Evolutionary conservation across 371 early-diverging fungal species (phyloP).

Genomic region (Apophysomyces variabilis): DNA sequence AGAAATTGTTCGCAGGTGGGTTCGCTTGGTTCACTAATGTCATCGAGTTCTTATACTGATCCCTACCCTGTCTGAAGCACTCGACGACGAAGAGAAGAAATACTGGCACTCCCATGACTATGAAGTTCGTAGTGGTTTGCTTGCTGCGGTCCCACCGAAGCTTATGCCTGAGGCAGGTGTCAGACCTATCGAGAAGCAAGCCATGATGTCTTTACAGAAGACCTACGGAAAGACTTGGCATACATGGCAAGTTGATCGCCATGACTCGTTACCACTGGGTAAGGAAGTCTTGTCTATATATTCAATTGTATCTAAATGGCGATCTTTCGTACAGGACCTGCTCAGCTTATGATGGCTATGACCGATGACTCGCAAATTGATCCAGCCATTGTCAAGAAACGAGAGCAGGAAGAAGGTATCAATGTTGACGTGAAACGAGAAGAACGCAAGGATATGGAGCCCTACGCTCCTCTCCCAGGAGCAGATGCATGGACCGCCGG

Average conservation of each 20-base stretch:
- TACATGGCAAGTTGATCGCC: slow-evolving; percentile 30
- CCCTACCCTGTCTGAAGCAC: slow-evolving; percentile 17
- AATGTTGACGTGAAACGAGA: slow-evolving; percentile 13
- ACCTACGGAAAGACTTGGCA: slow-evolving; percentile 36
- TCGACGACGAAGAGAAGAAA: slow-evolving; percentile 47
- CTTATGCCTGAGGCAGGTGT: slow-evolving; percentile 34
- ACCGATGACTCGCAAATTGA: slow-evolving; percentile 23
- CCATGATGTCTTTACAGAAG: slow-evolving; percentile 23
- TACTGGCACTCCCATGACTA: slow-evolving; percentile 58
- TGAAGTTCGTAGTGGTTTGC: slow-evolving; percentile 45
- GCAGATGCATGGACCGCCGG: slow-evolving; percentile 25
- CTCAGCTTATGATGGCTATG: slow-evolving; percentile 32
- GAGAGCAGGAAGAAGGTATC: slow-evolving; percentile 23
- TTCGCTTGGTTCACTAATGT: background rate
- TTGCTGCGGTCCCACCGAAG: slow-evolving; percentile 31
- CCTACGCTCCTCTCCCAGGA: slow-evolving; percentile 17
- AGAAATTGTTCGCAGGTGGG: slow-evolving; percentile 38
- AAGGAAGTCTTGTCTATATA: background rate
- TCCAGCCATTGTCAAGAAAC: slow-evolving; percentile 14
- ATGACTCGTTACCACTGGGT: slow-evolving; percentile 22
- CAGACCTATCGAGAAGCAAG: slow-evolving; percentile 28
- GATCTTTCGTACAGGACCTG: slow-evolving; percentile 17
- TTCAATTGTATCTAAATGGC: background rate
- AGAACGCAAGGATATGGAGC: slow-evolving; percentile 22
- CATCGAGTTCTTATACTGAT: background rate